phyloP scores from a whole-genome alignment of 225 moss, liverwort and hornwort species.

The Takakia lepidozioides region DNA sequence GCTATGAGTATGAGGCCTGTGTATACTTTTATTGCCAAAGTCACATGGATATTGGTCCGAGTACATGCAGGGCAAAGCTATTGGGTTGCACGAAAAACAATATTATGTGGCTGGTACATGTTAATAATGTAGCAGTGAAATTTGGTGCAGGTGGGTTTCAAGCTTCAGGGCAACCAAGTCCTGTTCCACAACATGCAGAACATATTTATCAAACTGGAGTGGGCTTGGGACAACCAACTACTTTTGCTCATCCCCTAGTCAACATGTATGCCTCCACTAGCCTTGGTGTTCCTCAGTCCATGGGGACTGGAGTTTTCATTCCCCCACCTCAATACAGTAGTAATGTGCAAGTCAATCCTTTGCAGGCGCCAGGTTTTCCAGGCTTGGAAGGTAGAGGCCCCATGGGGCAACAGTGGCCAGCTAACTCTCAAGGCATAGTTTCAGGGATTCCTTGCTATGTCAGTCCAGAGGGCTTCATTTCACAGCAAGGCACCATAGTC shows the following conservation, averaged over 20 bases:
- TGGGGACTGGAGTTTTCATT: constrained; percentile 57
- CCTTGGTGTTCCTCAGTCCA: constrained; percentile 38
- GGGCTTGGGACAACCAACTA: constrained; percentile 37
- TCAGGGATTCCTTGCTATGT: constrained; percentile 57
- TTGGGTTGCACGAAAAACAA: too few species aligned
- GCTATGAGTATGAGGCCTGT: too few species aligned
- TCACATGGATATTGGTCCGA: background rate
- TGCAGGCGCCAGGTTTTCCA: constrained; percentile 17
- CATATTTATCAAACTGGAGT: constrained; percentile 48
- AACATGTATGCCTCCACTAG: constrained; percentile 31
- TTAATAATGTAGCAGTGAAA: background rate
- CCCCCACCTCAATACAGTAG: constrained; percentile 48
- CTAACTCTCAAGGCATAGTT: constrained; percentile 44
- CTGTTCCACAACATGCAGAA: constrained; percentile 53
- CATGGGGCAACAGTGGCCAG: constrained; percentile 42
- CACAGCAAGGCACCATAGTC: constrained; percentile 36
- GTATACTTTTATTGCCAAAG: too few species aligned
- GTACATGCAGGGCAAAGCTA: background rate
- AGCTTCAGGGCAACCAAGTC: too few species aligned
- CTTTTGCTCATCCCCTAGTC: constrained; percentile 51
- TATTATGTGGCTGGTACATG: too few species aligned
- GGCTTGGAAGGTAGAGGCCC: constrained; percentile 34
- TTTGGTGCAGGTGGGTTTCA: constrained; percentile 33
- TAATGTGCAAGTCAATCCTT: constrained; percentile 38
- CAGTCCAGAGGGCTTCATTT: constrained; percentile 32